A percentile compares a stretch with the other conserved stretches of the same genome.
phyloP scores from a whole-genome alignment of 345 rosid genomes.

The Ceriops tagal region DNA sequence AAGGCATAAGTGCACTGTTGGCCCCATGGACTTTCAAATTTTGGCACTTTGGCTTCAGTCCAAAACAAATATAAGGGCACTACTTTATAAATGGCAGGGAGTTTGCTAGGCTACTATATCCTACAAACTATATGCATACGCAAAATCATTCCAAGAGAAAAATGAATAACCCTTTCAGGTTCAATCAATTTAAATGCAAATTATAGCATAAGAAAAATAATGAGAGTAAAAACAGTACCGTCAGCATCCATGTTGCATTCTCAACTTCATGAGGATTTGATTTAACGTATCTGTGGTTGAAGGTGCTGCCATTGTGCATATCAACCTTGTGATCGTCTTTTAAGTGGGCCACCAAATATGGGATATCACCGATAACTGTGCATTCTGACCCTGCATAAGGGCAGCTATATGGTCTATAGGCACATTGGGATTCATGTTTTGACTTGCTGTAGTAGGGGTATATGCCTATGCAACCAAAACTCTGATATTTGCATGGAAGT shows the following conservation, averaged over 20 bases:
- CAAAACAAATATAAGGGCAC: not conserved
- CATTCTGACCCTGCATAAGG: slow-evolving; percentile 86
- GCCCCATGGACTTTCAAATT: not conserved
- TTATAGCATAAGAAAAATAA: not conserved
- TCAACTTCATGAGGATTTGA: slow-evolving; percentile 80
- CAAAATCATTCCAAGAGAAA: not conserved
- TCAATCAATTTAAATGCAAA: slow-evolving; percentile 1
- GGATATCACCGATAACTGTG: slow-evolving; percentile 69
- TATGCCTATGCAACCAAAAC: slow-evolving; percentile 65
- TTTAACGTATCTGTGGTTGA: slow-evolving; percentile 79
- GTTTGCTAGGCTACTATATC: not conserved
- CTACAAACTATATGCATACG: not conserved
- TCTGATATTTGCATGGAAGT: slow-evolving; percentile 80
- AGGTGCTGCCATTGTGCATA: slow-evolving; percentile 83
- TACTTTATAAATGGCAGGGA: not conserved
- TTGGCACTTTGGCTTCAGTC: no score
- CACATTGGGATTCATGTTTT: slow-evolving; percentile 70
- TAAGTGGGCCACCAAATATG: slow-evolving; percentile 63
- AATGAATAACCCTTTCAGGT: not conserved
- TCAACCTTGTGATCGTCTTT: slow-evolving; percentile 84
- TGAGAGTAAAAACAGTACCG: slow-evolving; percentile 36
- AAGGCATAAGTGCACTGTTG: not conserved
- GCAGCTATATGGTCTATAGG: slow-evolving; percentile 64
- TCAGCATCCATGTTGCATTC: slow-evolving; percentile 85
- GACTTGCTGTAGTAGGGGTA: slow-evolving; percentile 83